Evolutionary conservation across 176 grass and related monocot genomes (phyloP).

Genomic region (Thinopyrum elongatum): DNA sequence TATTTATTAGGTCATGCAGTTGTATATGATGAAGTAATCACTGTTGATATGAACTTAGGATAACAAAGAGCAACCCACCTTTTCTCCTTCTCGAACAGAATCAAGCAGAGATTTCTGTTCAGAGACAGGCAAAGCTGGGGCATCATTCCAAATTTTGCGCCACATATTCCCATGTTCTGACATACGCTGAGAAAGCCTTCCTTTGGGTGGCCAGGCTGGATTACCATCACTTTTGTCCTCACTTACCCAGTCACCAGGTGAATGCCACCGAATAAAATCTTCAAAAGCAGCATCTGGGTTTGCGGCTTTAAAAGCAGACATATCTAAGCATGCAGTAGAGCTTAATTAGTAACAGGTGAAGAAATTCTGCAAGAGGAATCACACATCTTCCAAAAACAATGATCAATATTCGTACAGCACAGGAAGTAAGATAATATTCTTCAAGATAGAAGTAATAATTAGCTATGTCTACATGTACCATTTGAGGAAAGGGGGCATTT

Average conservation of each 20-base stretch:
- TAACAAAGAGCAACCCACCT: constrained; percentile 48
- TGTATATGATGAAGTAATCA: constrained; percentile 23
- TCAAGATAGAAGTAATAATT: constrained; percentile 5
- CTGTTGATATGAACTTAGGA: neutral
- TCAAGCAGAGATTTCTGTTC: constrained; percentile 89
- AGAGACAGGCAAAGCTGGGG: constrained; percentile 70
- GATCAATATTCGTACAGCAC: constrained; percentile 2
- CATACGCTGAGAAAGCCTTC: constrained; percentile 90
- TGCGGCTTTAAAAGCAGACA: constrained; percentile 99
- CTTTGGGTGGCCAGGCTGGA: constrained; percentile 76
- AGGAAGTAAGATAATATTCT: constrained; percentile 29
- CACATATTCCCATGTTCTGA: constrained; percentile 89
- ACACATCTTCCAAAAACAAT: neutral
- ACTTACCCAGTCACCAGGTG: constrained; percentile 91
- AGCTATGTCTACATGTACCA: neutral
- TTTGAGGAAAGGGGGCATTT: neutral
- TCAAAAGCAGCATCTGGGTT: constrained; percentile 93
- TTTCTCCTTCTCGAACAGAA: constrained; percentile 92
- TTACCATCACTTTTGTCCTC: constrained; percentile 41
- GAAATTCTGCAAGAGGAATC: neutral
- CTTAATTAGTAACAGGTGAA: constrained; percentile 32
- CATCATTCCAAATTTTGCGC: constrained; percentile 95
- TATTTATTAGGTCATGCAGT: neutral
- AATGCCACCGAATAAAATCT: constrained; percentile 99
- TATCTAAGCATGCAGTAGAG: constrained; percentile 55